These are phyloP conservation scores for Kondoa malvinella DNA, from an alignment of 768 basidiomycete species.

Conservation along the genomic window DNA sequence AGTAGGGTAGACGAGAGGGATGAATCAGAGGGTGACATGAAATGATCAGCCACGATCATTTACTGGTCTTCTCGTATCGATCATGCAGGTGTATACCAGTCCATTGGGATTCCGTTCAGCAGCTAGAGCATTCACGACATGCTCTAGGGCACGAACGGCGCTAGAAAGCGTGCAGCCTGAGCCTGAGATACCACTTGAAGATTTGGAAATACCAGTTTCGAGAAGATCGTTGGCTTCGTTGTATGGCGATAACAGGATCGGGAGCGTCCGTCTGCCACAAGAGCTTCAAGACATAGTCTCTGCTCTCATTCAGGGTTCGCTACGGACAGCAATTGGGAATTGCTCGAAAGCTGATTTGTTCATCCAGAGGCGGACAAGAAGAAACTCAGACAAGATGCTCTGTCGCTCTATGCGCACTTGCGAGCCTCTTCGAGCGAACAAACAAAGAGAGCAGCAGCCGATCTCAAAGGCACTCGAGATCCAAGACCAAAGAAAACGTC, in stretches of 20 bases:
- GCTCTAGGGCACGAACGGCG: background rate
- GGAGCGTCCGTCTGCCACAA: slow-evolving; percentile 13
- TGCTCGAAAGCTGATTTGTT: background rate
- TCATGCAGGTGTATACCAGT: no score
- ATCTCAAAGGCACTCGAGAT: slow-evolving; percentile 10
- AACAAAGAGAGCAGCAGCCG: slow-evolving; percentile 2
- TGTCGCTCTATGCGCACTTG: slow-evolving; percentile 56
- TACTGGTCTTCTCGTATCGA: no score
- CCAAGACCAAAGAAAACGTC: slow-evolving; percentile 1
- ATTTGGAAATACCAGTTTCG: background rate
- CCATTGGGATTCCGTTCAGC: no score
- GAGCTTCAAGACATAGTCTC: slow-evolving; percentile 15
- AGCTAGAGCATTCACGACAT: background rate
- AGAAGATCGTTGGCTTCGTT: background rate
- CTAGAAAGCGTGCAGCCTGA: background rate
- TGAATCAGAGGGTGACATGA: no score
- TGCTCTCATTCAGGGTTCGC: slow-evolving; percentile 1
- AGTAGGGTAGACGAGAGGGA: background rate
- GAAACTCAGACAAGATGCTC: slow-evolving; percentile 48
- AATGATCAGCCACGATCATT: no score
- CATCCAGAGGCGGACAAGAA: slow-evolving; percentile 20
- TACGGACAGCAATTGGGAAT: slow-evolving; percentile 6
- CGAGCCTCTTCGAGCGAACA: slow-evolving; percentile 21
- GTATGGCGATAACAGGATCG: slow-evolving; percentile 2
- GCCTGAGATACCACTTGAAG: no score